Conservation (phyloP, 352 stramenopile species). For the Globisporangium paroecandrum region DNA sequence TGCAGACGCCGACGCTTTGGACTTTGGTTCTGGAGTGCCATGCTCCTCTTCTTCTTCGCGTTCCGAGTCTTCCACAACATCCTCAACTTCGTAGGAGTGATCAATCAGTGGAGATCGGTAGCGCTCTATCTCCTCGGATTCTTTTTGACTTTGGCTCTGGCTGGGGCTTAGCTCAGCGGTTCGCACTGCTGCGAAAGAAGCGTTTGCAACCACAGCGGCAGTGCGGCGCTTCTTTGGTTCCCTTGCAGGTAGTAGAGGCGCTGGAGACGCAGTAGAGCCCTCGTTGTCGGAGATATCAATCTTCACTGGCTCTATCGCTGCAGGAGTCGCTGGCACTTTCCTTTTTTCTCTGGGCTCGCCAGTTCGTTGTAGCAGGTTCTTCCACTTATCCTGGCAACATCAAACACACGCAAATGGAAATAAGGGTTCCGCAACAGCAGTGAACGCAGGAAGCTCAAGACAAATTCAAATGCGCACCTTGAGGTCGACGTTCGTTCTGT, state of each 20-base stretch:
- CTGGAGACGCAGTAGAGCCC: not conserved
- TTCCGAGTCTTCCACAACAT: constrained; percentile 1
- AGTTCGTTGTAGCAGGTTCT: constrained; percentile 25
- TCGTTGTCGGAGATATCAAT: constrained; percentile 7
- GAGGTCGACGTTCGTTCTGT: constrained; percentile 61
- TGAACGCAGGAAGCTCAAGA: not conserved
- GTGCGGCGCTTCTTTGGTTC: not conserved
- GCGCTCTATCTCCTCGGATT: not conserved
- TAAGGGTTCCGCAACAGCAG: not conserved
- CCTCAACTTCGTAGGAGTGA: constrained; percentile 7
- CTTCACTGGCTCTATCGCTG: not conserved
- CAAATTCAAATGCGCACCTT: constrained; percentile 31
- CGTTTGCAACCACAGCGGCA: constrained; percentile 1
- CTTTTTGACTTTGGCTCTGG: not conserved
- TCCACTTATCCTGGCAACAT: constrained; percentile 43
- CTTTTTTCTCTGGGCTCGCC: not conserved
- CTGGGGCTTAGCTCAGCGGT: constrained; percentile 8
- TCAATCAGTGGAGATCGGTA: not conserved
- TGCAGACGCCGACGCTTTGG: not conserved
- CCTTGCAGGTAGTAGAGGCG: not conserved
- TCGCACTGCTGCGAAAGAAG: constrained; percentile 10
- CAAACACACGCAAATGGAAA: not conserved
- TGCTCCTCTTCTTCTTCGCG: not conserved
- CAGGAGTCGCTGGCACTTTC: not conserved
- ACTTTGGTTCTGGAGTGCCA: not conserved